Evolutionary conservation across 2,329 filamentous ascomycete species (phyloP), one percentile per base, ranked within the genome.

Genomic region (Fusarium floridanum): DNA sequence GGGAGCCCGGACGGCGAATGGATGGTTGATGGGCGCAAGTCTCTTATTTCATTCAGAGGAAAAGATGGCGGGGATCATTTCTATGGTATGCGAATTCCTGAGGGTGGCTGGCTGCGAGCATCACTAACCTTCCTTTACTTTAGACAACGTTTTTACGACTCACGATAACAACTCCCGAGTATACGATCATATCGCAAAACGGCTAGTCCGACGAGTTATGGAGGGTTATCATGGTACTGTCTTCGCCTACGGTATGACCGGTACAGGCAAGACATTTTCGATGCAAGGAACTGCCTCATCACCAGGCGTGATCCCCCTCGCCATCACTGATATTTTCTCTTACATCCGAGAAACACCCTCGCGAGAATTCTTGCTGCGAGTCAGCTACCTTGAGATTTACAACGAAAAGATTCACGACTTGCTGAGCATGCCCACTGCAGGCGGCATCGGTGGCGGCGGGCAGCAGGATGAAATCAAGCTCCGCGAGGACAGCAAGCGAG

Each of bases 341-440:
- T 99, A 98, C 83, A 99, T 99, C 77, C 93, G 97, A 67, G 97
- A 99, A 84, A 98, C 97, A 1, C 97, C 97, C 0, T 94, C 95
- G 39, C 90, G 97, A 70, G 97, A 99, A 81, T 99, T 99, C 76
- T 85, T 99, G 67, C 89, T 99, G 67, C 93, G 97, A 72, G 97
- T 99, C 81, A 98, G 96, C 86, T 99, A 99, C 81, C 88, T 99
- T 72, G 97, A 99, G 85, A 99, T 99, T 71, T 99, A 99, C 85
- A 99, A 99, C 80, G 97, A 99, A 82, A 97, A 91, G 83, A 98
- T 99, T 67, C 94, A 98, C 81, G 97, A 99, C 83, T 86, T 99
- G 60, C 87, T 99, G 53, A 96, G 93, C 74, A 92, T 95, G 82
- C 88, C 94, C 1, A 88, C 89, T 1, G 88, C 88, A 14, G 85